Evolutionary conservation across 331 rosid species (phyloP).

Genomic region (Erythrophleum ivorense): DNA sequence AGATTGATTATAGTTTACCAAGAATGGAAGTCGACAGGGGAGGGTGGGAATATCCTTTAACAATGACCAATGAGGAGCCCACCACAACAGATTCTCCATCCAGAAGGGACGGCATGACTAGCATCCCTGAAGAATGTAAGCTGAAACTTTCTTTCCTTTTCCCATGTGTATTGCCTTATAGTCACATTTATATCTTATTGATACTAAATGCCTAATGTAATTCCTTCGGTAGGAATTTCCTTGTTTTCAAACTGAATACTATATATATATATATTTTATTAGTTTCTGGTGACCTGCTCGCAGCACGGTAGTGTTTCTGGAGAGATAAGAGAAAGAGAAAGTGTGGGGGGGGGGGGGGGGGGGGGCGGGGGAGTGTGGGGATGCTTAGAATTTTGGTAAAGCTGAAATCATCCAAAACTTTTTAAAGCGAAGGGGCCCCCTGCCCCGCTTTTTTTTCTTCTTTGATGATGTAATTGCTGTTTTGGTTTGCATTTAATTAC

Average conservation of each 20-base stretch:
- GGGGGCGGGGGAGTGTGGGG: not conserved
- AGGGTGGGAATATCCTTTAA: slow-evolving; percentile 74
- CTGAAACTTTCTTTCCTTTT: slow-evolving; percentile 38
- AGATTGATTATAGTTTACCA: slow-evolving; percentile 69
- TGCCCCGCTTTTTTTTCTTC: not conserved
- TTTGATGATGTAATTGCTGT: not conserved
- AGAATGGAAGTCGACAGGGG: slow-evolving; percentile 73
- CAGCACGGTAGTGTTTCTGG: slow-evolving; percentile 19
- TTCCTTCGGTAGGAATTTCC: not conserved
- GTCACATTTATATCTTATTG: not conserved
- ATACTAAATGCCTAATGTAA: not conserved
- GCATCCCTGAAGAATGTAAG: slow-evolving; percentile 86
- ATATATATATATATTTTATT: not conserved
- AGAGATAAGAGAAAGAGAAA: not conserved
- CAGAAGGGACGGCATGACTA: slow-evolving; percentile 57
- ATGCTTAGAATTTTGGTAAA: not conserved
- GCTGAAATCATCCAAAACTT: not conserved
- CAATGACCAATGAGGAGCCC: slow-evolving; percentile 55
- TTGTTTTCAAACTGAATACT: slow-evolving; percentile 13
- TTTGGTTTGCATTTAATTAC: not conserved
- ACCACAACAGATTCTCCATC: slow-evolving; percentile 63
- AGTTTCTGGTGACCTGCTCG: slow-evolving; percentile 26
- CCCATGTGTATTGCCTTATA: slow-evolving; percentile 8
- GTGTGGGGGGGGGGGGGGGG: too few relatives aligned
- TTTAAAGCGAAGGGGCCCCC: not conserved